phyloP scores from a whole-genome alignment of 345 rosid genomes.

The Brassica carinata region DNA sequence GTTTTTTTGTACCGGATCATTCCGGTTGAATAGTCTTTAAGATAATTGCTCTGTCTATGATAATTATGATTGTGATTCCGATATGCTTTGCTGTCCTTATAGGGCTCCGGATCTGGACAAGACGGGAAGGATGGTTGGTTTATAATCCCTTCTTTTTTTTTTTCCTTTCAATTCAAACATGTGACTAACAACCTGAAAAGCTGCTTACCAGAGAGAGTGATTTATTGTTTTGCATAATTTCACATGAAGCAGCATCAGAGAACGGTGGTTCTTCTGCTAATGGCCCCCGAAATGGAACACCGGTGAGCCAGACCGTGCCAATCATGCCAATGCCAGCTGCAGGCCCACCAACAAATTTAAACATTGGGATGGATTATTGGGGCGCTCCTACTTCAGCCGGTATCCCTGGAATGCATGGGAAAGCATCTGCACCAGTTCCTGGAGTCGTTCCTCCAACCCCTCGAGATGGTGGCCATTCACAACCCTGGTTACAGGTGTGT shows the following conservation, averaged over 20 bases:
- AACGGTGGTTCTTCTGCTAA: slow-evolving; percentile 71
- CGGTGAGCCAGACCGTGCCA: slow-evolving; percentile 57
- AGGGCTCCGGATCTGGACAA: slow-evolving; percentile 78
- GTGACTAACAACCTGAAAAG: slow-evolving; percentile 17
- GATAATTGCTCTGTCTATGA: not conserved
- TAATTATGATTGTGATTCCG: not conserved
- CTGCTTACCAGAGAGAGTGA: slow-evolving; percentile 22
- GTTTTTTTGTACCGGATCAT: not conserved
- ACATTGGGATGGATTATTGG: slow-evolving; percentile 99
- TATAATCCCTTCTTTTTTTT: slow-evolving; percentile 8
- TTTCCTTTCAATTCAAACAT: not conserved
- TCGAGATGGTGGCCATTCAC: slow-evolving; percentile 72
- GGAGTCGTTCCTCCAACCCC: slow-evolving; percentile 66
- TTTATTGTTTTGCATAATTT: slow-evolving; percentile 30
- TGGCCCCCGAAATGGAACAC: slow-evolving; percentile 62
- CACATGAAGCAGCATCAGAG: slow-evolving; percentile 69
- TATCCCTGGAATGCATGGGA: slow-evolving; percentile 68
- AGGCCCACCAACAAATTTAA: slow-evolving; percentile 86
- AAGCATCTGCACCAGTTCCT: slow-evolving; percentile 70
- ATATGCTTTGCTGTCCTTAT: slow-evolving; percentile 20
- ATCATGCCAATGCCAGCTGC: slow-evolving; percentile 64
- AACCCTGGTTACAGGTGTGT: slow-evolving; percentile 84
- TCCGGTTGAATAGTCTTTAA: not conserved
- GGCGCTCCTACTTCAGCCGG: slow-evolving; percentile 67
- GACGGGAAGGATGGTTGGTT: slow-evolving; percentile 71